Evolutionary conservation across 306 rosid species (phyloP).

Genomic region (Ormosia emarginata): DNA sequence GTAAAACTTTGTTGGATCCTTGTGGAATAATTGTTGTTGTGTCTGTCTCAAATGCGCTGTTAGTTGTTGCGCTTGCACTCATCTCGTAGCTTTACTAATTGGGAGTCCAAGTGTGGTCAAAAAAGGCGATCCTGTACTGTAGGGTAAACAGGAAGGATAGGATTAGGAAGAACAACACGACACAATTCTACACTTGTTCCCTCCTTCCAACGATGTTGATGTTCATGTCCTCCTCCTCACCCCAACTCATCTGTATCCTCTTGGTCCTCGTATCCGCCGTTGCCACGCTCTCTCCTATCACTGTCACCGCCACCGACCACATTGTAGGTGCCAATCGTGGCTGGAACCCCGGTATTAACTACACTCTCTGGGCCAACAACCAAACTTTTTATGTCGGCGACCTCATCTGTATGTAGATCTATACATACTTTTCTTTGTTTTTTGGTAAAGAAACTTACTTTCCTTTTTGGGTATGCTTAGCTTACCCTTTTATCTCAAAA

Average conservation of each 20-base stretch:
- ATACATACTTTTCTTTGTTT: not conserved
- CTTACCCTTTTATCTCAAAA: not conserved
- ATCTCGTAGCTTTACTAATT: too few relatives aligned
- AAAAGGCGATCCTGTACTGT: too few relatives aligned
- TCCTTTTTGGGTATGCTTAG: not conserved
- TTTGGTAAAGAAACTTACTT: too few relatives aligned
- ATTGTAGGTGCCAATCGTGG: conserved; percentile 80
- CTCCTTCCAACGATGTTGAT: too few relatives aligned
- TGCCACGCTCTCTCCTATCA: not conserved
- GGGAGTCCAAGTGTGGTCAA: too few relatives aligned
- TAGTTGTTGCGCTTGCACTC: too few relatives aligned
- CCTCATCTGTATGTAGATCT: conserved; percentile 41
- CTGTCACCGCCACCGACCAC: conserved; percentile 55
- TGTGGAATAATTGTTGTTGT: too few relatives aligned
- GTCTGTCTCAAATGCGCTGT: too few relatives aligned
- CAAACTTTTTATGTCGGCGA: conserved; percentile 74
- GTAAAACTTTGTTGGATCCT: too few relatives aligned
- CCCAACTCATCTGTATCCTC: not conserved
- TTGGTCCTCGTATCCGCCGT: conserved; percentile 14
- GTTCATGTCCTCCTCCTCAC: not conserved
- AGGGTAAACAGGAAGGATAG: too few relatives aligned
- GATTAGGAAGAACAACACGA: too few relatives aligned
- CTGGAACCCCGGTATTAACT: conserved; percentile 70
- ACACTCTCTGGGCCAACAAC: conserved; percentile 77
- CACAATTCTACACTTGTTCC: too few relatives aligned